Evolutionary conservation across 2,329 filamentous ascomycete species (phyloP), one percentile per base, ranked within the genome.

Genomic region (Cytospora paraplurivora): DNA sequence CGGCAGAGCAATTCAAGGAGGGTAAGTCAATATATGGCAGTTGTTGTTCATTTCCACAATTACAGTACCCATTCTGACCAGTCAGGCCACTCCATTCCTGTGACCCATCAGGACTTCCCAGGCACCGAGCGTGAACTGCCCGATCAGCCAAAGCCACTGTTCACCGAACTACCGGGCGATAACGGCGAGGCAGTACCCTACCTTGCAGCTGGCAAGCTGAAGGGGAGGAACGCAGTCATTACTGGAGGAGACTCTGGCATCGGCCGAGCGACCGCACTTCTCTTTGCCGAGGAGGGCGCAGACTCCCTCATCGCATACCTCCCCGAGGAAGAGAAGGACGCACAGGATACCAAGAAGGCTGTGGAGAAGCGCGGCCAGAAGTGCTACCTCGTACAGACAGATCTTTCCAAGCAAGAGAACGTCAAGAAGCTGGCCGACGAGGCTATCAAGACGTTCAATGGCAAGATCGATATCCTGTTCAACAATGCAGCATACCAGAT

Each of bases 231-330:
- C 64, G 90, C 91, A 8, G 76, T 95, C 63, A 94, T 95, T 70
- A 94, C 91, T 0, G 91, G 91, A 17, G 91, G 91, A 4, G 91
- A 94, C 75, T 88, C 85, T 7, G 91, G 91, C 1, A 94, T 95
- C 67, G 90, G 91, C 7, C 86, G 90, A 44, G 87, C 91, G 1
- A 85, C 88, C 1, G 90, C 91, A 1, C 82, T 94, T 17, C 80
- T 95, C 0, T 95, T 89, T 70, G 91, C 91, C 47, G 89, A 92
- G 82, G 92, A 95, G 75, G 92, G 91, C 7, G 90, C 90, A 15
- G 86, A 90, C 67, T 85, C 83, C 57, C 80, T 90, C 63, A 92
- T 95, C 68, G 84, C 85, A 4, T 92, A 95, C 70, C 81, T 93
- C 0, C 86, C 88, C 0, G 84, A 90, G 38, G 92, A 96, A 74